These are phyloP conservation scores for Annulohypoxylon truncatum DNA, from an alignment of 2,329 filamentous ascomycete species.

Conservation along the genomic window DNA sequence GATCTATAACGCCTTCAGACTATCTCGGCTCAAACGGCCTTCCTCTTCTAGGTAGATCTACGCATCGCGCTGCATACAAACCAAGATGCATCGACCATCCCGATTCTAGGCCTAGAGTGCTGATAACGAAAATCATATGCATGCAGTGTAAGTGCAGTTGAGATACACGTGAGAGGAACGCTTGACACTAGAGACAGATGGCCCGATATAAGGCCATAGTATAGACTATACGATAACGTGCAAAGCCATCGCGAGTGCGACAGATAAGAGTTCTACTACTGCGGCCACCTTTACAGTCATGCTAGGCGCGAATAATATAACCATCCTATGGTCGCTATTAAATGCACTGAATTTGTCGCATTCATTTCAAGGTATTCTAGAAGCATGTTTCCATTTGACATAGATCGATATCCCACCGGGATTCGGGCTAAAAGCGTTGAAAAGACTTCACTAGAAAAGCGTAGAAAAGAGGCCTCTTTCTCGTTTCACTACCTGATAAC, in stretches of 20 bases:
- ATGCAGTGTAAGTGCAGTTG: slow-evolving; percentile 5
- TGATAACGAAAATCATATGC: slow-evolving; percentile 15
- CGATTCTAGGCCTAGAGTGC: slow-evolving; percentile 13
- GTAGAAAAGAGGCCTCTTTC: background rate
- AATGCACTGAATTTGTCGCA: background rate
- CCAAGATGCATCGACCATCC: slow-evolving; percentile 19
- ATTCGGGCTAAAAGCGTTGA: background rate
- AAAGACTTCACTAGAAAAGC: background rate
- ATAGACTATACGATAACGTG: background rate
- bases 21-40: slow-evolving; percentile 23
- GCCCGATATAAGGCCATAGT: slow-evolving; percentile 16
- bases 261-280: background rate
- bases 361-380: slow-evolving; percentile 3
- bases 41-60: slow-evolving; percentile 22
- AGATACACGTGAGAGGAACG: slow-evolving; percentile 11
- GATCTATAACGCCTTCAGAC: slow-evolving; percentile 19
- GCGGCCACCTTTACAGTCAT: background rate
- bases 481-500: slow-evolving; percentile 11
- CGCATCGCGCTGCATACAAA: slow-evolving; percentile 17
- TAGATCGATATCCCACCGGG: background rate
- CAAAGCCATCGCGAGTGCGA: slow-evolving; percentile 4
- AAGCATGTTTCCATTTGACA: background rate
- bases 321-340: background rate
- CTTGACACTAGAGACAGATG: background rate
- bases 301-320: background rate